A percentile compares a stretch with the other conserved stretches of the same genome.
phyloP scores from a whole-genome alignment of 495 filamentous ascomycete genomes.

The Aspergillus nanangensis region DNA sequence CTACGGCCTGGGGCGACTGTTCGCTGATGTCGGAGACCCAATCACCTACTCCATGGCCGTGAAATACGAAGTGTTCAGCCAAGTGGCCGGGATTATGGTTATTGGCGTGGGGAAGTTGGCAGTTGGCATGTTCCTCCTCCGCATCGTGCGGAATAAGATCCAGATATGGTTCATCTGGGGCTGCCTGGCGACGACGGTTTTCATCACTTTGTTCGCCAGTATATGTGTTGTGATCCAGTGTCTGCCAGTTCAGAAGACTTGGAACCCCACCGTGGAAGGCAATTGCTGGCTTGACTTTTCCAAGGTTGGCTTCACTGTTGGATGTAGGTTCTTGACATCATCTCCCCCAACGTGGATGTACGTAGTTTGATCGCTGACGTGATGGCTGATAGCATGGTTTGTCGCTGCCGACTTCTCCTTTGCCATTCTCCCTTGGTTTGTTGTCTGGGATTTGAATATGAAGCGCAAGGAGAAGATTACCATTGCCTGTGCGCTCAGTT shows the following conservation, averaged over 20 bases:
- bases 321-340: conserved; percentile 12
- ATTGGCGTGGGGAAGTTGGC: conserved; percentile 22
- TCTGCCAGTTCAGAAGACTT: conserved; percentile 17
- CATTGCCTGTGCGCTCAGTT: conserved; percentile 21
- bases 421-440: conserved; percentile 26
- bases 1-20: conserved; percentile 19
- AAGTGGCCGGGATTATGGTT: conserved; percentile 21
- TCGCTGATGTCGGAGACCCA: conserved; percentile 16
- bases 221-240: conserved; percentile 21
- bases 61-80: conserved; percentile 22
- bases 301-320: conserved; percentile 22
- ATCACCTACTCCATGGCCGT: conserved; percentile 12
- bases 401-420: conserved; percentile 23
- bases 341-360: neutral
- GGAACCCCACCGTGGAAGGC: conserved; percentile 15
- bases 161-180: conserved; percentile 21
- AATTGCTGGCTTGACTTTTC: conserved; percentile 24
- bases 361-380: neutral
- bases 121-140: conserved; percentile 21
- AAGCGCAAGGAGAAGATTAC: conserved; percentile 27
- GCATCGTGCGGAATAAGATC: conserved; percentile 22
- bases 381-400: conserved; percentile 15
- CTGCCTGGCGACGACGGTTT: conserved; percentile 12
- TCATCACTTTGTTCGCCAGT: conserved; percentile 20
- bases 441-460: conserved; percentile 29